Conservation (phyloP, 495 filamentous ascomycete species). For the Penicillium argentinense region DNA sequence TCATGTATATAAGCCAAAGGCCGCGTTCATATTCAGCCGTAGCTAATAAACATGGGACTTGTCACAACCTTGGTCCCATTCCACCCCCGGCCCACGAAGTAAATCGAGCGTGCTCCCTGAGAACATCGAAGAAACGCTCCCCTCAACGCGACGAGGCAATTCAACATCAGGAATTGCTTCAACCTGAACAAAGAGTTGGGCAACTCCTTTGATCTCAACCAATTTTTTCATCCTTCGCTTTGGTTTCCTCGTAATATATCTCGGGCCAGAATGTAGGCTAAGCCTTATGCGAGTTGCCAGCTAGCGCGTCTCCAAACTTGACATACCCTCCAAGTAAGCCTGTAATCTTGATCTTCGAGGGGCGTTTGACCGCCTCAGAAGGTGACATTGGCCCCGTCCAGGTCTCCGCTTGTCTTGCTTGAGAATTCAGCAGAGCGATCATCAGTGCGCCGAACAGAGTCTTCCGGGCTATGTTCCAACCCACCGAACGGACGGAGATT, state of each 20-base stretch:
- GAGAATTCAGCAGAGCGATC: constrained; percentile 9
- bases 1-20: too few species aligned
- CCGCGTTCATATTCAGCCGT: too few species aligned
- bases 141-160: constrained; percentile 20
- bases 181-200: constrained; percentile 23
- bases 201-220: constrained; percentile 19
- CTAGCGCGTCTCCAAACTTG: constrained; percentile 26
- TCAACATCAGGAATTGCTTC: constrained; percentile 19
- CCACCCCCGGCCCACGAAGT: too few species aligned
- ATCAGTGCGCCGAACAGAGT: constrained; percentile 4
- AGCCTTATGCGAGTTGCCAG: constrained; percentile 24
- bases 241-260: constrained; percentile 20
- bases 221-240: constrained; percentile 10
- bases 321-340: constrained; percentile 31
- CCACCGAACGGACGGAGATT: constrained; percentile 14
- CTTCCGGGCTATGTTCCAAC: constrained; percentile 18
- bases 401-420: constrained; percentile 29
- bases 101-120: constrained; percentile 6
- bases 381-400: constrained; percentile 25
- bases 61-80: too few species aligned
- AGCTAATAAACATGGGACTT: too few species aligned
- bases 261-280: constrained; percentile 22
- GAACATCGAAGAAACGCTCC: neutral
- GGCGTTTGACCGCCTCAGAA: constrained; percentile 18
- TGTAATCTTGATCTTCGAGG: constrained; percentile 10